Evolutionary conservation across 208 protist species (phyloP).

Genomic region (Leptomonas pyrrhocoris): DNA sequence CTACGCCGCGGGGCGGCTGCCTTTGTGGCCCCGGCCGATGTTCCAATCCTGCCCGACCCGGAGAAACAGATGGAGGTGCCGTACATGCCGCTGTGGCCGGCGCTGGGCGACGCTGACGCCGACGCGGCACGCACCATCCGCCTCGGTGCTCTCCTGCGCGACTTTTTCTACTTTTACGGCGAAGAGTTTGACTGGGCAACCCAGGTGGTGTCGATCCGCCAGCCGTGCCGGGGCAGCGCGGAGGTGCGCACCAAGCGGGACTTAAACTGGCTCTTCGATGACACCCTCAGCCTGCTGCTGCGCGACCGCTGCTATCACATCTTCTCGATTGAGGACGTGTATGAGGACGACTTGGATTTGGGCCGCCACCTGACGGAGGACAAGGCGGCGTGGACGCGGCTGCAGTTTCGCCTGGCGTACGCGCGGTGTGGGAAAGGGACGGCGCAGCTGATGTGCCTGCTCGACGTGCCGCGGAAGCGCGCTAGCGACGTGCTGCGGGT

Average conservation of each 20-base stretch:
- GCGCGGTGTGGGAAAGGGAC: slow-evolving; percentile 3
- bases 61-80: slow-evolving; percentile 23
- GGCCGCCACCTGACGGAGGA: slow-evolving; percentile 61
- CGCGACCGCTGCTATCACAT: slow-evolving; percentile 59
- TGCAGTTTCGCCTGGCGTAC: slow-evolving; percentile 62
- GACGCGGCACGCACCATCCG: slow-evolving; percentile 10
- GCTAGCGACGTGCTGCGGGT: slow-evolving; percentile 32
- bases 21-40: slow-evolving; percentile 52
- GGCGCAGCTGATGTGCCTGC: slow-evolving; percentile 18
- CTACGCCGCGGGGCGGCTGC: slow-evolving; percentile 31
- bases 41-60: slow-evolving; percentile 32
- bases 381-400: slow-evolving; percentile 62
- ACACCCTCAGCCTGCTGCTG: slow-evolving; percentile 37
- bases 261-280: slow-evolving; percentile 42
- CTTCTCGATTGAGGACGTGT: slow-evolving; percentile 83
- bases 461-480: slow-evolving; percentile 24
- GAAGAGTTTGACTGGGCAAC: slow-evolving; percentile 53
- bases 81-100: slow-evolving; percentile 64
- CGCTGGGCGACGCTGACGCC: background rate
- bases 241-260: slow-evolving; percentile 22
- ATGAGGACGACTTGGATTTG: slow-evolving; percentile 79
- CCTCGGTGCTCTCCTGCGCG: slow-evolving; percentile 44
- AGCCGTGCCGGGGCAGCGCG: slow-evolving; percentile 9
- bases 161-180: slow-evolving; percentile 71
- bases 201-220: slow-evolving; percentile 49